These are phyloP conservation scores for Amylostereum chailletii DNA, from an alignment of 1,284 basidiomycete species.

Conservation along the genomic window DNA sequence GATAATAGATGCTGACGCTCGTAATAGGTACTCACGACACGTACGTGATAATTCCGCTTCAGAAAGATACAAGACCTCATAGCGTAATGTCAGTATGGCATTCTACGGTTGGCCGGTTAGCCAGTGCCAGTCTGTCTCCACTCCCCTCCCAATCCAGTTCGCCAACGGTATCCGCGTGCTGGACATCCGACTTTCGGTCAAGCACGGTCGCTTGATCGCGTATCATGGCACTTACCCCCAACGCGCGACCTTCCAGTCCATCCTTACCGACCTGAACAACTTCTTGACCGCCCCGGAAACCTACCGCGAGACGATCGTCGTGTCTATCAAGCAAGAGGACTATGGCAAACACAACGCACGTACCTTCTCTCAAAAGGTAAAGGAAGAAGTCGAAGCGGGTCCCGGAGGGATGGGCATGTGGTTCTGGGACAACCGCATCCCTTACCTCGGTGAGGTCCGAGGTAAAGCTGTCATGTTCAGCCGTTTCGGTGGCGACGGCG, in stretches of 20 bases:
- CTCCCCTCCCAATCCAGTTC: conserved; percentile 51
- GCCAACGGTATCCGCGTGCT: conserved; percentile 67
- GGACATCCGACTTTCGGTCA: conserved; percentile 72
- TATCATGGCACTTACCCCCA: conserved; percentile 77
- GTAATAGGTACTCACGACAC: conserved; percentile 64
- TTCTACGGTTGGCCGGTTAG: conserved; percentile 75
- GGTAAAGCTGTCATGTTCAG: conserved; percentile 79
- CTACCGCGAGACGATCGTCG: conserved; percentile 64
- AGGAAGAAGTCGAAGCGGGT: conserved; percentile 47
- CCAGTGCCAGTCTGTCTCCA: conserved; percentile 56
- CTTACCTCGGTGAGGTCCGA: conserved; percentile 71
- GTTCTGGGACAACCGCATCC: conserved; percentile 74
- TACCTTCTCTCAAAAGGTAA: conserved; percentile 59
- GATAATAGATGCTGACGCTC: conserved; percentile 15
- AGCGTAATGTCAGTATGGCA: conserved; percentile 43
- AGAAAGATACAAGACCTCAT: not conserved
- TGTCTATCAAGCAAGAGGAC: conserved; percentile 85
- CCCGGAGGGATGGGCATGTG: conserved; percentile 61
- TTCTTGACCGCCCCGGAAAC: conserved; percentile 58
- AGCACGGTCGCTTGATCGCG: conserved; percentile 55
- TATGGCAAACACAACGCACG: conserved; percentile 32
- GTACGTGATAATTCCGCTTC: conserved; percentile 25
- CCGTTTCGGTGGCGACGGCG: conserved; percentile 64
- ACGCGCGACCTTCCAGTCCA: conserved; percentile 53
- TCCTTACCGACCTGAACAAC: conserved; percentile 47